Conservation (phyloP, 2,329 filamentous ascomycete species). For the Penicillium sp. region DNA sequence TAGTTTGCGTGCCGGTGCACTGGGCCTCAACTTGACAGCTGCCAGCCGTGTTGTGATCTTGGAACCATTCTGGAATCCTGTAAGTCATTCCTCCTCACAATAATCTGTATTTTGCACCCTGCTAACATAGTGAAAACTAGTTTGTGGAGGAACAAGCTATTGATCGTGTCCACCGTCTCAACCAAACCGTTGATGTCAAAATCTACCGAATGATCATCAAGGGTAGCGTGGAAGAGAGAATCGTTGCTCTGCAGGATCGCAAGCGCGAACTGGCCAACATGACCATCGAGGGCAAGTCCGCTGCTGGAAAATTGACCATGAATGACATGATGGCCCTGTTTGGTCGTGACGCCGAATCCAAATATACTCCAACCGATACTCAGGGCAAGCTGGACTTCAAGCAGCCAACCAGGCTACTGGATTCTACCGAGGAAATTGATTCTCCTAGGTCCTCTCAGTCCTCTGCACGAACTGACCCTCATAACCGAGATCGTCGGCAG, state of each 20-base stretch:
- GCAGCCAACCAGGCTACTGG: conserved; percentile 34
- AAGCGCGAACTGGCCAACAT: conserved; percentile 90
- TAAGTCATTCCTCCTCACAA: conserved; percentile 43
- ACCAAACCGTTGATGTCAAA: conserved; percentile 90
- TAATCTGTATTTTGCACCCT: conserved; percentile 14
- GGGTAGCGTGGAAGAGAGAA: conserved; percentile 87
- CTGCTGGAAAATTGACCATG: conserved; percentile 81
- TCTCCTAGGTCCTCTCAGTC: conserved; percentile 9
- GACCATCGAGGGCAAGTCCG: conserved; percentile 78
- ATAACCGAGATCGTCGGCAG: conserved; percentile 17
- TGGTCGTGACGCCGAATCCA: conserved; percentile 64
- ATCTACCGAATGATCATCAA: conserved; percentile 92
- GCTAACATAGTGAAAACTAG: conserved; percentile 41
- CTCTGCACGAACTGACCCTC: conserved; percentile 13
- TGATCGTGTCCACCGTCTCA: conserved; percentile 96
- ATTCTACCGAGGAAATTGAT: conserved; percentile 24
- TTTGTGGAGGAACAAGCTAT: conserved; percentile 99
- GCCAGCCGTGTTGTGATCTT: conserved; percentile 91
- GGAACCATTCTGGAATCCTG: conserved; percentile 98
- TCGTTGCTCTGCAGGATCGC: conserved; percentile 89
- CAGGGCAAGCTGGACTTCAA: conserved; percentile 42
- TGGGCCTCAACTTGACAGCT: conserved; percentile 92
- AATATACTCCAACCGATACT: conserved; percentile 40
- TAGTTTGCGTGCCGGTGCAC: conserved; percentile 87
- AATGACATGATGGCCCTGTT: conserved; percentile 93